Evolutionary conservation across 2,329 filamentous ascomycete species (phyloP).

Genomic region (Rhynchosporium agropyri): DNA sequence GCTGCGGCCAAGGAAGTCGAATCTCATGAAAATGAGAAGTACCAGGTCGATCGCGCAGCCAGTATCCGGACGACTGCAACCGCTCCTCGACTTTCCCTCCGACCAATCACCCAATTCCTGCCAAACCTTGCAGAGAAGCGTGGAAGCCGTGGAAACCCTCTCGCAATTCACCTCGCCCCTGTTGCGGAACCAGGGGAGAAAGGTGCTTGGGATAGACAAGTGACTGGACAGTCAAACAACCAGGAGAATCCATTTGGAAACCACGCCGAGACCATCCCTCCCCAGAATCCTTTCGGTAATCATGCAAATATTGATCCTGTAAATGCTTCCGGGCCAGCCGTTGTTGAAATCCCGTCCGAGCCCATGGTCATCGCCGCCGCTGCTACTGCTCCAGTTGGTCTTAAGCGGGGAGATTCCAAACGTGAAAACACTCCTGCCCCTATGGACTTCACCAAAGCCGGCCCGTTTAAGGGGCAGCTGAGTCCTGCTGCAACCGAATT

Average conservation of each 20-base stretch:
- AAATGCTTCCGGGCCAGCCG: conserved; percentile 48
- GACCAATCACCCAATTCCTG: conserved; percentile 82
- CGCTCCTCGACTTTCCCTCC: conserved; percentile 80
- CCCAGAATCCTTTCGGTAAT: conserved; percentile 72
- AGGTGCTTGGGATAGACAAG: conserved; percentile 41
- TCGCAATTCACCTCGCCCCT: conserved; percentile 46
- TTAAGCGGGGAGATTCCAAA: conserved; percentile 59
- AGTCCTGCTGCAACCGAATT: conserved; percentile 67
- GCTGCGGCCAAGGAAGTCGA: conserved; percentile 61
- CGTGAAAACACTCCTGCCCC: conserved; percentile 55
- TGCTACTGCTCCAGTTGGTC: conserved; percentile 37
- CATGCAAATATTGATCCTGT: conserved; percentile 53
- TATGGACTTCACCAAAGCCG: conserved; percentile 54
- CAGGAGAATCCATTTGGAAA: conserved; percentile 72
- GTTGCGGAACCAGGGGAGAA: conserved; percentile 28
- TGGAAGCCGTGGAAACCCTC: conserved; percentile 52
- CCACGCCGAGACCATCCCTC: conserved; percentile 51
- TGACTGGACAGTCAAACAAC: conserved; percentile 51
- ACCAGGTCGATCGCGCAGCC: conserved; percentile 34
- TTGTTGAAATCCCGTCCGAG: conserved; percentile 45
- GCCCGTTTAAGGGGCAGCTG: conserved; percentile 48
- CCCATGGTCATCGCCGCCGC: conserved; percentile 33
- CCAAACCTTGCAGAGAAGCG: conserved; percentile 63
- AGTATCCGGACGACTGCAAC: conserved; percentile 45
- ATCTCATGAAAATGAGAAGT: conserved; percentile 67